Conservation (phyloP, 345 rosid genomes). For the Eucalyptus polyanthemos region DNA sequence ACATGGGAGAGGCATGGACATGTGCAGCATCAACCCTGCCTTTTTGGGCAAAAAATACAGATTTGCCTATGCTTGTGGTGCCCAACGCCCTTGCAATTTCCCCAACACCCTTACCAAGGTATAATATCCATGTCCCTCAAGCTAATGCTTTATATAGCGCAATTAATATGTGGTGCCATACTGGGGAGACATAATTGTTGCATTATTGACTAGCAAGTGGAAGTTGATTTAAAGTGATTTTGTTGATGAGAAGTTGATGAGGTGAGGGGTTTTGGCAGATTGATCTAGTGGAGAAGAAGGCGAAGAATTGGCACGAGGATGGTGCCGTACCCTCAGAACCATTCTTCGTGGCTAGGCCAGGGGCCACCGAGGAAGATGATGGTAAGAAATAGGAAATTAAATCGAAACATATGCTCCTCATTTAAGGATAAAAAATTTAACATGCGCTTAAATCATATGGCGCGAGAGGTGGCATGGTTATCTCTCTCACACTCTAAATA, state of each 20-base stretch:
- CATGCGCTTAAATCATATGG: not conserved
- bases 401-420: not conserved
- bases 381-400: slow-evolving; percentile 19
- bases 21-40: slow-evolving; percentile 88
- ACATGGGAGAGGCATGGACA: slow-evolving; percentile 96
- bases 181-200: not conserved
- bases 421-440: not conserved
- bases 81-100: slow-evolving; percentile 87
- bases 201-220: not conserved
- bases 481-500: not conserved
- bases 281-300: slow-evolving; percentile 59
- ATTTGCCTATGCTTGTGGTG: slow-evolving; percentile 91
- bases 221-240: not conserved
- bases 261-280: slow-evolving; percentile 19
- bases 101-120: slow-evolving; percentile 97
- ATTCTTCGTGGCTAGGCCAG: slow-evolving; percentile 80
- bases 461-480: too few species aligned
- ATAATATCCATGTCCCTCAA: not conserved
- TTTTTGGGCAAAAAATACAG: slow-evolving; percentile 62
- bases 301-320: slow-evolving; percentile 72
- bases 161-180: not conserved
- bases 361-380: slow-evolving; percentile 80
- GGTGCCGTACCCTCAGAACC: slow-evolving; percentile 93
- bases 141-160: not conserved
- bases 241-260: not conserved